Evolutionary conservation across 345 rosid genomes (phyloP).

Genomic region (Salix caprea): DNA sequence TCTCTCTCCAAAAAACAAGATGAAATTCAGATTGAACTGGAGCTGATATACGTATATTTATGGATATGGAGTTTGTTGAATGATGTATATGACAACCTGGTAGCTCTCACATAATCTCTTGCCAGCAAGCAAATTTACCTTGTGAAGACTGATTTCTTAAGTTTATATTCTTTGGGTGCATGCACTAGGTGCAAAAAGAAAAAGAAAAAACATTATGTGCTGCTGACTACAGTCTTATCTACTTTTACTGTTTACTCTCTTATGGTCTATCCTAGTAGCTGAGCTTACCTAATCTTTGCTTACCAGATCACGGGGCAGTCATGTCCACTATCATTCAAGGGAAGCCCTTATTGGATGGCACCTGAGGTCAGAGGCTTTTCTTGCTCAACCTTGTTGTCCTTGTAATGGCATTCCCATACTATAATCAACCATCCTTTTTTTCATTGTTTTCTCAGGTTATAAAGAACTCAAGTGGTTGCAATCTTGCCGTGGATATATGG

Average conservation of each 20-base stretch:
- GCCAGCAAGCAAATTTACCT: not conserved
- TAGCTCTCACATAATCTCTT: not conserved
- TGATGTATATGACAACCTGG: not conserved
- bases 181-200: not conserved
- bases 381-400: not conserved
- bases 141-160: not conserved
- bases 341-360: constrained; percentile 90
- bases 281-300: not conserved
- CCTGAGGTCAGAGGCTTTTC: constrained; percentile 54
- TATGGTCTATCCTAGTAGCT: not conserved
- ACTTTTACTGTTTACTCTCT: not conserved
- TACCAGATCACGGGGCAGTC: constrained; percentile 76
- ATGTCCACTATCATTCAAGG: constrained; percentile 70
- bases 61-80: not conserved
- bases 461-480: constrained; percentile 55
- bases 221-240: not conserved
- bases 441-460: constrained; percentile 45
- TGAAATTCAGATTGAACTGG: not conserved
- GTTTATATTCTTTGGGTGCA: not conserved
- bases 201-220: not conserved
- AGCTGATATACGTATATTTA: not conserved
- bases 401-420: not conserved
- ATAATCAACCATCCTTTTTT: not conserved
- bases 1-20: not conserved
- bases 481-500: constrained; percentile 81